Evolutionary conservation across 2,329 filamentous ascomycete genomes (phyloP), one percentile per base, ranked within the genome.

Genomic region (Botryotinia narcissicola): DNA sequence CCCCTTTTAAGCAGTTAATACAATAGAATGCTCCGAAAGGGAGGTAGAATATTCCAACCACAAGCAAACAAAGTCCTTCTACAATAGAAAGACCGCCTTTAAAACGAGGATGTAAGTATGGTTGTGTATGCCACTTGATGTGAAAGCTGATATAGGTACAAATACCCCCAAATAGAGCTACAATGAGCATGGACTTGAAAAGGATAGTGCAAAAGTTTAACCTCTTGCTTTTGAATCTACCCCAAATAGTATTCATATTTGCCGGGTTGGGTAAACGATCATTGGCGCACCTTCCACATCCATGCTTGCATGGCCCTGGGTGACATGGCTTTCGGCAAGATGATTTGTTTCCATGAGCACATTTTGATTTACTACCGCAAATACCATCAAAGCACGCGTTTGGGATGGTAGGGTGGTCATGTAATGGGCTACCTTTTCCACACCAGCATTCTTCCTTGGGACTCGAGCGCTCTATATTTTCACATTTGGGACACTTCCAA

Each of bases 401-500:
- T 3, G 74, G 73, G 3, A 12, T 70, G 14, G 18, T 32, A 29
- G 42, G 32, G n/a, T 72, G 63, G 22, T 62, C 16, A 54, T 66
- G 35, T n/a, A 37, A 57, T 16, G 22, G 42, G 22, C 0, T 60
- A 14, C 64, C n/a, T 25, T 67, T 73, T 20, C 59, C 64, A 57
- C 75, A 76, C 73, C 76, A 77, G 61, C 76, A 77, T 14, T 32
- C 63, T 22, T n/a, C 44, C n/a, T 18, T 35, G 3, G 62, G 64
- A 14, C 6, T 29, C 37, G 29, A 37, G 7, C 7, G 4, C 18
- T 71, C 59, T 6, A 22, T 4, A 1, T 32, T 20, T 1, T 32
- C 16, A 61, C 76, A 77, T 25, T 40, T 59, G 6, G 75, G 75
- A 40, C 76, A 78, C 61, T 46, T 72, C 74, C 74, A 77, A 25